Evolutionary conservation across 768 basidiomycete genomes (phyloP).

Genomic region (Neoboletus subvelutipes): DNA sequence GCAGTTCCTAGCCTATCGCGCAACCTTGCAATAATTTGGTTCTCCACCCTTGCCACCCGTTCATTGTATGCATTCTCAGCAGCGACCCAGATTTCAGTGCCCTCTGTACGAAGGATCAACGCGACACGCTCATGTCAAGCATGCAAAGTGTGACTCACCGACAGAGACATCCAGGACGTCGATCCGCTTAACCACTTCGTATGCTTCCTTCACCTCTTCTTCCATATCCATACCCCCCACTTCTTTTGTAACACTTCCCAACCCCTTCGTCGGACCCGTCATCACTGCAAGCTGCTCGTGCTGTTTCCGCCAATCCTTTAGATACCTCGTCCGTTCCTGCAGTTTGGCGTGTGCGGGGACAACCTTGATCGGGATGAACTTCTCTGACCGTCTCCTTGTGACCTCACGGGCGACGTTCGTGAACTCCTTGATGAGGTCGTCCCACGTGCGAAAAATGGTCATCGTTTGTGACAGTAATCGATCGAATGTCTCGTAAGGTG

Average conservation of each 20-base stretch:
- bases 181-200: slow-evolving; percentile 95
- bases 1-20: slow-evolving; percentile 93
- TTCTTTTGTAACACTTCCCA: slow-evolving; percentile 70
- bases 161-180: slow-evolving; percentile 93
- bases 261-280: slow-evolving; percentile 91
- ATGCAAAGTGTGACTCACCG: slow-evolving; percentile 48
- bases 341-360: slow-evolving; percentile 86
- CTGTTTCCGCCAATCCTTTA: slow-evolving; percentile 92
- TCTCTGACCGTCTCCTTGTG: slow-evolving; percentile 82
- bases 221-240: slow-evolving; percentile 96
- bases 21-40: slow-evolving; percentile 94
- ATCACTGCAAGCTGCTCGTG: slow-evolving; percentile 97
- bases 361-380: slow-evolving; percentile 97
- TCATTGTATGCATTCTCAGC: slow-evolving; percentile 99
- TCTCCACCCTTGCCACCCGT: slow-evolving; percentile 94
- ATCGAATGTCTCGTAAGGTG: slow-evolving; percentile 94
- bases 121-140: not conserved
- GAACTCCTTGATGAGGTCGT: slow-evolving; percentile 88
- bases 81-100: slow-evolving; percentile 96
- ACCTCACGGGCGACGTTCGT: slow-evolving; percentile 92
- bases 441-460: slow-evolving; percentile 84
- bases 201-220: slow-evolving; percentile 93
- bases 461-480: slow-evolving; percentile 73
- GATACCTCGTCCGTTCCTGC: slow-evolving; percentile 82
- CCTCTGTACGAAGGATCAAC: slow-evolving; percentile 54